Base-by-base conservation (phyloP, 257 asterid genomes). In the Rhazya stricta region DNA sequence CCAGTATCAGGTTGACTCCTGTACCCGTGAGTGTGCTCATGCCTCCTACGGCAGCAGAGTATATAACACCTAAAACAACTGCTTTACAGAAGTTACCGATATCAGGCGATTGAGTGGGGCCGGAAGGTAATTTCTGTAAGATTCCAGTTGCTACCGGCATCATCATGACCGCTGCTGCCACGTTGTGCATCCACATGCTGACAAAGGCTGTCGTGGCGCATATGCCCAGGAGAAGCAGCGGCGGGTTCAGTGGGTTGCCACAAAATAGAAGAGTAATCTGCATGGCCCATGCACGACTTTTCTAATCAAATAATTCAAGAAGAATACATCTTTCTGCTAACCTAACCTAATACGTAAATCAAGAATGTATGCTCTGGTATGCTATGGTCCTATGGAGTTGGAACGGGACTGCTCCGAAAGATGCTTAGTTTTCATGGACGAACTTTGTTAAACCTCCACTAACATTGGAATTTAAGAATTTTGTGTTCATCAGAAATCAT, bases 111-210 rank as follows among this genome's bases (percentile, higher is more conserved):
- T 67, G 86, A 0, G 37, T 16, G 82, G 90, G 83, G 2, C 85
- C 91, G 66, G 91, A 12, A 15, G 94, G 96, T 42, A 94, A 25
- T 53, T 86, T 68, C 21, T 90, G 97, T 46, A 94, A 18, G 16
- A 94, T 89, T 11, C 98, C 98, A 3, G 96, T 94, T 1, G 97
- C 98, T 8, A 91, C 98, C 0, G 98, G 97, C 94, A 91, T 91
- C 97, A 94, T 94, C 94, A 94, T 84, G 37, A 94, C 82, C 0
- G 98, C 91, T 0, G 96, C 90, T n/a, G 97, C 98, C 85, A 89
- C 94, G 91, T 94, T 94, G 87, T 90, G 96, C 97, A 94, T 86
- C 98, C 98, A 91, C 98, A 94, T 94, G 87, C 97, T 91, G 18
- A 94, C 93, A 30, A 94, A 94, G 1, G 92, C 91, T 5, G 98